Evolutionary conservation across 2,329 filamentous ascomycete genomes (phyloP).

Genomic region (Chaetothyriales sp.): DNA sequence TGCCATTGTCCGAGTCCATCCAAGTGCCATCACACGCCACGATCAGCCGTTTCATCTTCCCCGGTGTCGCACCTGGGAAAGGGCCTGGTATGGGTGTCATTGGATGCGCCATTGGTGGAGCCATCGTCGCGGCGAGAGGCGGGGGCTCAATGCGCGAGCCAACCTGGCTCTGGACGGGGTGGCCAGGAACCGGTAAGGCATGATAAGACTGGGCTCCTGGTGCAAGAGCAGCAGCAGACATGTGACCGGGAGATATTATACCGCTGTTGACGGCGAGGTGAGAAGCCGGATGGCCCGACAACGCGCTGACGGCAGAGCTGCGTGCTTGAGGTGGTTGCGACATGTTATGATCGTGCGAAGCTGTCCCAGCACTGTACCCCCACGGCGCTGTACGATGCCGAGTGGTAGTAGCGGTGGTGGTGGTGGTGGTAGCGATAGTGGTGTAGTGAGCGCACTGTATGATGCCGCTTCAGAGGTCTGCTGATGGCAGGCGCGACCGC

Average conservation of each 20-base stretch:
- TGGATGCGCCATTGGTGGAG: no score
- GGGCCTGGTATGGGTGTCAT: constrained; percentile 15
- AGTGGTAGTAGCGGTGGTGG: no score
- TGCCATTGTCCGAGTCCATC: constrained; percentile 20
- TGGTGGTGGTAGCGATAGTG: no score
- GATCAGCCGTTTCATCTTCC: constrained; percentile 21
- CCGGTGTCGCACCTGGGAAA: constrained; percentile 8
- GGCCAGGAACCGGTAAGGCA: constrained; percentile 1
- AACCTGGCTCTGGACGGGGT: constrained; percentile 2
- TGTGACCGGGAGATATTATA: not conserved
- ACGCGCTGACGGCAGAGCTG: constrained; percentile 11
- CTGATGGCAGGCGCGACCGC: not conserved
- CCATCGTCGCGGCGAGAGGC: constrained; percentile 10
- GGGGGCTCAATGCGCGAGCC: constrained; percentile 15
- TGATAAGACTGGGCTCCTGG: constrained; percentile 6
- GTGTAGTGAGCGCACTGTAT: no score
- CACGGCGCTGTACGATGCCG: not conserved
- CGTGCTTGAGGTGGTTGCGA: constrained; percentile 9
- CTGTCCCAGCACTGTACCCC: not conserved
- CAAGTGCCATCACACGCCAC: constrained; percentile 25
- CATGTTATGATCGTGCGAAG: constrained; percentile 3
- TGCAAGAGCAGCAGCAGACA: constrained; percentile 6
- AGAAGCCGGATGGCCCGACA: constrained; percentile 7
- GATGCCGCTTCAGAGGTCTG: not conserved
- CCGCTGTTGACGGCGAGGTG: not conserved